Evolutionary conservation across 352 stramenopile genomes (phyloP).

Genomic region (Plasmopara muralis): DNA sequence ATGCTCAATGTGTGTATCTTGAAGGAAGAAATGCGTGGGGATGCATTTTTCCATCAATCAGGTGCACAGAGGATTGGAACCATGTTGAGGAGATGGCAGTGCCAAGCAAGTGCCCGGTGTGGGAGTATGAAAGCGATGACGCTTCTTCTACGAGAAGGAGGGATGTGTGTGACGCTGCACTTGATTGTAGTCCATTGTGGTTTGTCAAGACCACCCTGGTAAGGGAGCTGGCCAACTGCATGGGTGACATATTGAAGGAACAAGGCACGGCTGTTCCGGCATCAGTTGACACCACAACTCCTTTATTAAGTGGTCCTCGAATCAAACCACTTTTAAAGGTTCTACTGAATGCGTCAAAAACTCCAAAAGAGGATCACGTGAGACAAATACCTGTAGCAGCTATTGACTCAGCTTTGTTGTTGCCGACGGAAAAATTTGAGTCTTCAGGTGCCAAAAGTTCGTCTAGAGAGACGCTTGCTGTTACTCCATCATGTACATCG

Average conservation of each 20-base stretch:
- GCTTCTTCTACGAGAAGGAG: neutral
- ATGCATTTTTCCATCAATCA: constrained; percentile 33
- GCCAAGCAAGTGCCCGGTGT: constrained; percentile 20
- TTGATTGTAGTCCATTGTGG: constrained; percentile 21
- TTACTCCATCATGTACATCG: neutral
- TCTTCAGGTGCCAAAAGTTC: too few relatives aligned
- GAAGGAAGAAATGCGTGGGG: constrained; percentile 26
- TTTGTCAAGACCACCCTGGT: constrained; percentile 28
- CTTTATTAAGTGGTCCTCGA: neutral
- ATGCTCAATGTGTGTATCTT: constrained; percentile 30
- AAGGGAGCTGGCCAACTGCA: constrained; percentile 19
- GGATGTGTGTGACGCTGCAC: constrained; percentile 14
- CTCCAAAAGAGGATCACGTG: neutral
- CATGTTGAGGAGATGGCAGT: constrained; percentile 1
- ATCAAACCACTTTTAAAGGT: neutral
- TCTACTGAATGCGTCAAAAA: neutral
- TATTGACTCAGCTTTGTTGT: too few relatives aligned
- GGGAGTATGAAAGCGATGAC: constrained; percentile 19
- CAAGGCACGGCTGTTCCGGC: constrained; percentile 3
- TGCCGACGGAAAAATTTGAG: too few relatives aligned
- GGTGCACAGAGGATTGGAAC: constrained; percentile 11
- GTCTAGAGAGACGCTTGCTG: too few relatives aligned
- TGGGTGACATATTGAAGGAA: neutral
- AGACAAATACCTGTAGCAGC: too few relatives aligned
- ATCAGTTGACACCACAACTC: constrained; percentile 2